Percentiles rank a stretch among this genome's conserved stretches.
Conservation (phyloP, 257 asterid genomes). For the Sherardia arvensis region DNA sequence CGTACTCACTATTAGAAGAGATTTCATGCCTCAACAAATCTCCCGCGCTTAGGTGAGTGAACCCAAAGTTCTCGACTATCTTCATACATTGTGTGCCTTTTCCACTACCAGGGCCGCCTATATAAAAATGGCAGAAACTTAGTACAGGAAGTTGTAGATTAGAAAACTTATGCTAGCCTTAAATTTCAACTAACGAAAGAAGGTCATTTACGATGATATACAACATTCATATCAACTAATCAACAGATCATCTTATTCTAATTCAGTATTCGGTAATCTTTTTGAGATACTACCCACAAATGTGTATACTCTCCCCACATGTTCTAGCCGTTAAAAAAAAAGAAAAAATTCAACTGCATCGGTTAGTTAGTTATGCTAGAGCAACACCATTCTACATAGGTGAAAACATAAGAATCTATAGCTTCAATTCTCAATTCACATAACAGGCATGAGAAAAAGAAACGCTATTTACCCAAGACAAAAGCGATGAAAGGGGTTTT, state of each 20-base stretch:
- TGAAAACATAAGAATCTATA: not conserved
- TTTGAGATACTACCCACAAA: not conserved
- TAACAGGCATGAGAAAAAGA: constrained; percentile 4
- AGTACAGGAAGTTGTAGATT: not conserved
- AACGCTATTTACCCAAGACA: constrained; percentile 61
- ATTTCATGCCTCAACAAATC: constrained; percentile 83
- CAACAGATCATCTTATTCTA: not conserved
- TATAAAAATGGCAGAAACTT: constrained; percentile 15
- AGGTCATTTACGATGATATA: not conserved
- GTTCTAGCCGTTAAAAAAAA: not conserved
- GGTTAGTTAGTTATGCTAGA: not conserved
- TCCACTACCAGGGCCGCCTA: constrained; percentile 99
- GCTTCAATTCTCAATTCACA: not conserved
- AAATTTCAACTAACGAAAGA: not conserved
- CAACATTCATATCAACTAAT: not conserved
- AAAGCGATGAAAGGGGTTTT: constrained; percentile 55
- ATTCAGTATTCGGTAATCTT: not conserved
- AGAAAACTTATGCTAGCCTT: not conserved
- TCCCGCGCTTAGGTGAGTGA: constrained; percentile 94
- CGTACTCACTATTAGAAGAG: constrained; percentile 53
- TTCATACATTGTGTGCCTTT: constrained; percentile 91
- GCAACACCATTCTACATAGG: not conserved
- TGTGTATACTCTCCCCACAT: not conserved
- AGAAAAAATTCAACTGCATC: not conserved
- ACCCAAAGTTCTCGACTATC: constrained; percentile 68